Evolutionary conservation across 306 rosid genomes (phyloP), one percentile per base, ranked within the genome.

Genomic region (Vigna nakashimae): DNA sequence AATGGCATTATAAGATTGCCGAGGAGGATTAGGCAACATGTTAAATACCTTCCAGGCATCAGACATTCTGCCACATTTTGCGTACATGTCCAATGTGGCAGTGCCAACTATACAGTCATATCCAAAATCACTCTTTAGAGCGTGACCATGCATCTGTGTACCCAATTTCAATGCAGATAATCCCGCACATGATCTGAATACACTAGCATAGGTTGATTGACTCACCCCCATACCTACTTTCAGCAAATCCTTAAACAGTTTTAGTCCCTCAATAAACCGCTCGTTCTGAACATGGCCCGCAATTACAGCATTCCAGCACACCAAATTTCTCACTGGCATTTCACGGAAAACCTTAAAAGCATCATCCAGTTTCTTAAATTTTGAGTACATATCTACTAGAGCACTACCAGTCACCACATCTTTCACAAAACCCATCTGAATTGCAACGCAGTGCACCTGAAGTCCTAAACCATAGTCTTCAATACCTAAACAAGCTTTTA

Each of bases 11-110:
- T 86, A 87, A 56, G 97, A 86, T 78, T 92, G 96, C 83, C 89
- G 83, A 62, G 77, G 83, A 60, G 85, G 89, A 43, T 68, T 82
- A 12, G 87, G 92, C 71, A 93, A 78, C 6, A 74, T 60, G 74
- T 78, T 78, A 78, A 93, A 93, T 34, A 89, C 58, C 83, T 88
- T 91, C 75, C 34, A 82, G 26, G 98, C 92, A 74, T 93, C 97
- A 22, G 46, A 10, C 73, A 91, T 82, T 66, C 81, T 87, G 67
- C 74, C 78, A 82, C 97, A 91, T 82, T 91, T 93, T 56, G 91
- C 93, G 73, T 93, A 93, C 98, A 93, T 91, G 85, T 91, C 98
- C 71, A 91, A 69, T 46, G 86, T 90, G n/a, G 97, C 98, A 50
- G 97, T 91, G 65, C 93, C 97, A 48, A 91, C 93, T 14, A 93